Evolutionary conservation across 2,329 filamentous ascomycete genomes (phyloP).

Genomic region (Alternaria ventricosa): DNA sequence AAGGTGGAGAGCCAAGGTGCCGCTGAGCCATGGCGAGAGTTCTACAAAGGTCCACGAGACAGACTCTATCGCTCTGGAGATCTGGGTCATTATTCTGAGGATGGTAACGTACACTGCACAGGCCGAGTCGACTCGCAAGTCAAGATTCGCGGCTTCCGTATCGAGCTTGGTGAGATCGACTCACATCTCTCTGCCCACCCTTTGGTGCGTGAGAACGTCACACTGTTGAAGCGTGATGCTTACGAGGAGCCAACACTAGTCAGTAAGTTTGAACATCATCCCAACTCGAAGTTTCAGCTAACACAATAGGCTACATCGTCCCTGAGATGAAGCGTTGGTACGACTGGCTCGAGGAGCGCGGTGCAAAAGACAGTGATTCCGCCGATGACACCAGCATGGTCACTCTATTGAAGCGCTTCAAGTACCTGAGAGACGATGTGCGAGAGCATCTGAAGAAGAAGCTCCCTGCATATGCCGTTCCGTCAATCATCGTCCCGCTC

Average conservation of each 20-base stretch:
- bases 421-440: constrained; percentile 64
- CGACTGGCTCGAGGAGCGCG: constrained; percentile 64
- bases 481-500: constrained; percentile 75
- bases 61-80: constrained; percentile 88
- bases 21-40: constrained; percentile 76
- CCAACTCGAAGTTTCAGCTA: background rate
- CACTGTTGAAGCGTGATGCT: constrained; percentile 80
- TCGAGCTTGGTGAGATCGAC: constrained; percentile 94
- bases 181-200: constrained; percentile 76
- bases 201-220: constrained; percentile 83
- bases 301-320: constrained; percentile 70
- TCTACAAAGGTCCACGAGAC: constrained; percentile 83
- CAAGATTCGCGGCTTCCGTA: constrained; percentile 94
- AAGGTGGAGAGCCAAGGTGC: constrained; percentile 55
- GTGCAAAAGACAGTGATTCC: constrained; percentile 46
- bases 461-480: constrained; percentile 77
- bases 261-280: constrained; percentile 54
- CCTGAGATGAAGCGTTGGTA: constrained; percentile 79
- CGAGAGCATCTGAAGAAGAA: constrained; percentile 74
- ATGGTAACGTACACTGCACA: constrained; percentile 77
- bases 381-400: constrained; percentile 59
- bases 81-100: constrained; percentile 74
- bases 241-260: constrained; percentile 86
- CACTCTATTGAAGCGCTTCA: constrained; percentile 66
- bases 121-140: constrained; percentile 88